Evolutionary conservation across 1,139 yeast species (phyloP), one percentile per base, ranked within the genome.

Genomic region (Candida sanyaensis): DNA sequence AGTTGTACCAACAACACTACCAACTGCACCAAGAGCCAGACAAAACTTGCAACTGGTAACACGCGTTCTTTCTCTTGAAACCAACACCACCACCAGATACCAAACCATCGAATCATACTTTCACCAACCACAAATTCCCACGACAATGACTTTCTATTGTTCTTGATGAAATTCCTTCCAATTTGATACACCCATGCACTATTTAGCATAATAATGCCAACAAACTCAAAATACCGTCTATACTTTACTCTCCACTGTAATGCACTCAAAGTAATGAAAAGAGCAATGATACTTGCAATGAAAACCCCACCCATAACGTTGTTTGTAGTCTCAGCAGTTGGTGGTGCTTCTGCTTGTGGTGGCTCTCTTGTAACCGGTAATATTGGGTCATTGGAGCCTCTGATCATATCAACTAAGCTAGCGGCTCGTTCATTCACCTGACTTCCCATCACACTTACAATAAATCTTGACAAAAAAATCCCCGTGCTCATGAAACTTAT

Each of bases 171-270:
- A 60, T 90, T 89, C 57, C 97, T 75, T 52, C 84, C 81, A 44
- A 90, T 86, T 63, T 92, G 99, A 0, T 97, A 97, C n/a, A 87
- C 56, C 97, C 97, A 92, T 56, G 81, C 83, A 0, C 96, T 88
- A 62, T 84, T 88, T 30, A 86, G 60, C 1, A 75, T 48, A 2
- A 83, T 52, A 5, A 86, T 62, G 0, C 80, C 68, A 1, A 77
- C 47, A 50, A 79, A 83, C 61, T 90, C 96, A 60, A 84, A 81
- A 2, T 72, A 57, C 23, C 65, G 65, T 47, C 97, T 72, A 41
- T 80, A 67, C 11, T 65, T 66, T 29, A 73, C 71, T 33, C 93
- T 82, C 96, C 96, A 89, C 33, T 80, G 66, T 2, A 78, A 61
- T 1, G 90, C 75, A 49, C 81, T 83, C 39, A 86, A 54, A 0